Evolutionary conservation across 2,329 filamentous ascomycete genomes (phyloP), one percentile per base, ranked within the genome.

Genomic region (Aspergillus aculeatus): DNA sequence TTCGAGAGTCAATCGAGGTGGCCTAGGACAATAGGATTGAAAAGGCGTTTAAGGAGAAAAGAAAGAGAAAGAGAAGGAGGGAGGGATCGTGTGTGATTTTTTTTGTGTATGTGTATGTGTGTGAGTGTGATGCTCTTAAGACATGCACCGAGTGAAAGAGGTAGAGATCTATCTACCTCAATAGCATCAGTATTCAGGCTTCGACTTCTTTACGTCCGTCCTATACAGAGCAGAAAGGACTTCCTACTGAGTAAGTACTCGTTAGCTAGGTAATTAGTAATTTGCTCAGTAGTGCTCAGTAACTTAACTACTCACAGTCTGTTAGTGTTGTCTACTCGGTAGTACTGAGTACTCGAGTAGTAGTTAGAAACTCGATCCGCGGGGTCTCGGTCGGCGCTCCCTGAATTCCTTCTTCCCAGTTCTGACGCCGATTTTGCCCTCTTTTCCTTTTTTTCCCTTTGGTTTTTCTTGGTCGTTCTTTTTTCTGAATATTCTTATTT

Each of bases 391-490:
- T 65, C 61, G 60, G 57, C 64, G 48, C 64, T 66, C 62, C 64
- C 61, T 67, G 65, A 66, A 67, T 64, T 66, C 59, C 59, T 62
- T 44, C 56, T 64, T 31, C 56, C 57, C 54, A 57, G 59, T 54
- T 60, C 56, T 56, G 56, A 62, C 53, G 55, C 58, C 57, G 52
- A 61, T 60, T 55, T 47, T 52, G 21, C 24, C 50, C 54, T 56
- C 54, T 63, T 63, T 55, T 47, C 51, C 51, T 56, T 56, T 59
- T 52, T 56, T 60, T 44, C 26, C 31, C 38, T 51, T 29, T 5
- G 50, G 50, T 16, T 52, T 59, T 23, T 50, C 44, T 53, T 7
- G n/a, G 24, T 58, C 51, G 59, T 54, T 26, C 60, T 24, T 55
- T 47, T 60, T 48, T 47, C 24, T 55, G 48, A 29, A 50, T 57